These are phyloP conservation scores for Hypomontagnella monticulosa DNA, from an alignment of 495 filamentous ascomycete species.

Conservation along the genomic window DNA sequence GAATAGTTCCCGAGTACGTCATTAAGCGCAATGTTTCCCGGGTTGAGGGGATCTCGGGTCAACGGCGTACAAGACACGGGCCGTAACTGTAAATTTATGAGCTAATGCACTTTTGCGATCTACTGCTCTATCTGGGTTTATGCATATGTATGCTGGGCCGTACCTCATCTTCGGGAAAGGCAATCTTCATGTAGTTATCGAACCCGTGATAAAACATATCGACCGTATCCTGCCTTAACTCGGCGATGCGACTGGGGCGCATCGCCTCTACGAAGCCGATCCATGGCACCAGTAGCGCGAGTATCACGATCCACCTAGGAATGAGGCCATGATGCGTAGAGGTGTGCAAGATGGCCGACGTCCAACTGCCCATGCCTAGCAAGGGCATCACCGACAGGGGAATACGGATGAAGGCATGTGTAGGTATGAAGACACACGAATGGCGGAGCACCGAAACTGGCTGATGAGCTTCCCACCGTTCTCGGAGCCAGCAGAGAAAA, in stretches of 20 bases:
- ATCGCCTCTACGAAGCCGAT: conserved; percentile 56
- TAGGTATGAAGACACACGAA: conserved; percentile 2
- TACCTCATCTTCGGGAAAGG: conserved; percentile 96
- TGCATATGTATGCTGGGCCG: conserved; percentile 33
- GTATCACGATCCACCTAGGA: conserved; percentile 25
- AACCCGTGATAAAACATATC: conserved; percentile 97
- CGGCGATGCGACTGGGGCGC: conserved; percentile 59
- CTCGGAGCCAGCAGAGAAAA: conserved; percentile 19
- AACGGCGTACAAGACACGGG: conserved; percentile 86
- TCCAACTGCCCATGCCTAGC: conserved; percentile 49
- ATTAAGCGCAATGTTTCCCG: conserved; percentile 86
- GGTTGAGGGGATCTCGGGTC: conserved; percentile 81
- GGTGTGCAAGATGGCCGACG: conserved; percentile 39
- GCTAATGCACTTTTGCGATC: conserved; percentile 6
- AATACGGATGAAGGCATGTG: conserved; percentile 50
- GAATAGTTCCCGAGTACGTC: conserved; percentile 98
- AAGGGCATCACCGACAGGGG: conserved; percentile 57
- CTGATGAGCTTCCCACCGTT: conserved; percentile 13
- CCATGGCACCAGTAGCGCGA: conserved; percentile 47
- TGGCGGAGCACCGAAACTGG: conserved; percentile 16
- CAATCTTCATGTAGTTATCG: conserved; percentile 91
- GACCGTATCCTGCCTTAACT: conserved; percentile 76
- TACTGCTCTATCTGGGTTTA: background rate
- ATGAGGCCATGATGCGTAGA: conserved; percentile 31
- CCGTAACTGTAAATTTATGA: conserved; percentile 64